Evolutionary conservation across 768 basidiomycete genomes (phyloP).

Genomic region (Cystobasidium ongulense): DNA sequence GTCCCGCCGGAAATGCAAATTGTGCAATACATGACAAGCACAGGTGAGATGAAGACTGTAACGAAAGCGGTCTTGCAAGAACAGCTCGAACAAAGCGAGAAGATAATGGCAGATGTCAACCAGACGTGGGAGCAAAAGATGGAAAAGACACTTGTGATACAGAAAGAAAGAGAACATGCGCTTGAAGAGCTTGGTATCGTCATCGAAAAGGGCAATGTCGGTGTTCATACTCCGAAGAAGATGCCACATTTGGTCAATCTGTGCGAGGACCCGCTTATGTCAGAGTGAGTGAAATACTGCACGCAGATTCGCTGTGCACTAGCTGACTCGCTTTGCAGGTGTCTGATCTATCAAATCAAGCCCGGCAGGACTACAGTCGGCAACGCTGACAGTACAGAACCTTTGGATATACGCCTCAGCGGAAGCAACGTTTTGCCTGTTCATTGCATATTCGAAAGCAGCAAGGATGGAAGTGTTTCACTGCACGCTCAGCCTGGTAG

Average conservation of each 20-base stretch:
- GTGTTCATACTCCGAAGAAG: constrained; percentile 97
- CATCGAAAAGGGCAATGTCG: constrained; percentile 86
- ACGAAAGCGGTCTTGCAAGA: constrained; percentile 96
- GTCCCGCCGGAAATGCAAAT: constrained; percentile 91
- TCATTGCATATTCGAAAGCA: constrained; percentile 85
- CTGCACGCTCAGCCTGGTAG: constrained; percentile 70
- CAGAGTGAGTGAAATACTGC: constrained; percentile 72
- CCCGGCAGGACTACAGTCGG: constrained; percentile 76
- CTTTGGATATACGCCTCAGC: constrained; percentile 80
- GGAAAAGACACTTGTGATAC: constrained; percentile 80
- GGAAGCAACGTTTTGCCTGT: constrained; percentile 84
- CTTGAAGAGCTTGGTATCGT: constrained; percentile 95
- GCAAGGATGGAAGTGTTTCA: constrained; percentile 61
- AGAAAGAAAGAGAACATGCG: constrained; percentile 94
- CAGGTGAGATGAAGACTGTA: constrained; percentile 87
- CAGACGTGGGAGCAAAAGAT: constrained; percentile 97
- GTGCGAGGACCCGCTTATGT: constrained; percentile 81
- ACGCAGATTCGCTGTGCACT: too few species aligned
- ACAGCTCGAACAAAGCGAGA: constrained; percentile 89
- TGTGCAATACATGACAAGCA: constrained; percentile 85
- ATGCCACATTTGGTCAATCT: constrained; percentile 90
- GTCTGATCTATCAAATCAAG: constrained; percentile 65
- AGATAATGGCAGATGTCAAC: constrained; percentile 83
- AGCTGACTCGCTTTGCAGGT: constrained; percentile 27
- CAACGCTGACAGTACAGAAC: constrained; percentile 69